These are phyloP conservation scores for Neurospora sp. DNA, from an alignment of 495 filamentous ascomycete species.

Conservation along the genomic window DNA sequence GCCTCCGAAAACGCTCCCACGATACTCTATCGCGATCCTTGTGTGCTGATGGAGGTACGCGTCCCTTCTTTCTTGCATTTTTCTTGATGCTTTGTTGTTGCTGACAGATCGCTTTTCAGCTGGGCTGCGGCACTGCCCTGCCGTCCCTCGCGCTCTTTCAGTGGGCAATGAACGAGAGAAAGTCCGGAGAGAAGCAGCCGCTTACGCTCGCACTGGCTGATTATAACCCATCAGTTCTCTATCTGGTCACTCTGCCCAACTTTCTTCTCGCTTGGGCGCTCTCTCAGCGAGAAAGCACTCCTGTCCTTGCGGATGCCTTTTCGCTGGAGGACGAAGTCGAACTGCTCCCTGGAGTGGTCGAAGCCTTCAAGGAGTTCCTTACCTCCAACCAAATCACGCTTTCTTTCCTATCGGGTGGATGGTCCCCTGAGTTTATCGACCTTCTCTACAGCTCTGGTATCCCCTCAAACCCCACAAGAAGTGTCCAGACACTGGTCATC, in stretches of 20 bases:
- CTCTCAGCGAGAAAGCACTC: conserved; percentile 19
- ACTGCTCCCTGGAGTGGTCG: conserved; percentile 52
- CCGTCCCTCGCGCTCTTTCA: conserved; percentile 72
- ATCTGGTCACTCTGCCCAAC: conserved; percentile 83
- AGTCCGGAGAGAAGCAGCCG: conserved; percentile 15
- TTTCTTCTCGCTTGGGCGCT: conserved; percentile 72
- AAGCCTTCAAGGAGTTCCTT: conserved; percentile 52
- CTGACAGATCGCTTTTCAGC: conserved; percentile 38
- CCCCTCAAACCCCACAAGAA: conserved; percentile 8
- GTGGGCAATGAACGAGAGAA: conserved; percentile 40
- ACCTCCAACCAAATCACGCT: conserved; percentile 46
- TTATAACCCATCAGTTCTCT: conserved; percentile 80
- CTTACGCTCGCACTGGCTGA: conserved; percentile 69
- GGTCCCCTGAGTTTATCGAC: conserved; percentile 59
- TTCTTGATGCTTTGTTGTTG: not conserved
- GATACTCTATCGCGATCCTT: conserved; percentile 28
- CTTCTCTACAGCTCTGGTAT: conserved; percentile 32
- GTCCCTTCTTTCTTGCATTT: not conserved
- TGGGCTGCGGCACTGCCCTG: conserved; percentile 85
- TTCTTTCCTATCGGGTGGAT: conserved; percentile 72
- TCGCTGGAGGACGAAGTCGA: conserved; percentile 61
- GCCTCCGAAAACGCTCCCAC: conserved; percentile 46
- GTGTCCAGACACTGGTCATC: conserved; percentile 46
- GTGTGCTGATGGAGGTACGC: conserved; percentile 67
- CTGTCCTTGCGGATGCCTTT: conserved; percentile 27